phyloP scores from a whole-genome alignment of 2,329 filamentous ascomycete genomes.

The Diaporthe humulicola region DNA sequence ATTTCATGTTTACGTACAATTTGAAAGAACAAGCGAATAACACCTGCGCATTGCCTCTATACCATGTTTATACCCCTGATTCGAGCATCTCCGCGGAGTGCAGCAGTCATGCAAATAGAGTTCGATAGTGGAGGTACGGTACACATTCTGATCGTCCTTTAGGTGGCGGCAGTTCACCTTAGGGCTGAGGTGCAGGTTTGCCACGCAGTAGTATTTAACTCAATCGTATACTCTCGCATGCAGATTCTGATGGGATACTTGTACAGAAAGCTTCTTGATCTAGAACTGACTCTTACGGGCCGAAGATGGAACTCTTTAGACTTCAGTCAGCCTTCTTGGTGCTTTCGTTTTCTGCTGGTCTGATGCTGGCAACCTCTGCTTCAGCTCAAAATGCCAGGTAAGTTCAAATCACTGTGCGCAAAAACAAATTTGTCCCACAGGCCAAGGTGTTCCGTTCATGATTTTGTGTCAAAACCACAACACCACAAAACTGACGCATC shows the following conservation, averaged over 20 bases:
- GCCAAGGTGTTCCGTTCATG: not conserved
- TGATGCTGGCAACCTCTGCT: not conserved
- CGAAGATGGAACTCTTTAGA: not conserved
- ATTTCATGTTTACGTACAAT: not conserved
- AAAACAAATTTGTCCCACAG: not conserved
- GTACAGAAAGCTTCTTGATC: not conserved
- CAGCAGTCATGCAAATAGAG: not conserved
- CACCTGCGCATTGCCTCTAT: too few species aligned
- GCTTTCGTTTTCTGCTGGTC: too few species aligned
- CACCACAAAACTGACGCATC: not conserved
- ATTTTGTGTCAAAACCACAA: not conserved
- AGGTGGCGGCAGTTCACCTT: not conserved
- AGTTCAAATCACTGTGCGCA: not conserved
- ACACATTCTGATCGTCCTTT: not conserved
- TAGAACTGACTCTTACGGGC: not conserved
- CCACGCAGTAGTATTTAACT: not conserved
- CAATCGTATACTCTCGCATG: not conserved
- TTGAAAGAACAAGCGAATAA: not conserved
- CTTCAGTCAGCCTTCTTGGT: not conserved
- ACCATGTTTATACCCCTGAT: not conserved
- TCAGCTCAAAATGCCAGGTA: not conserved
- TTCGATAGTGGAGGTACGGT: not conserved
- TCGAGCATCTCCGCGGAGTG: not conserved
- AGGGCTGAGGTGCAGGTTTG: not conserved
- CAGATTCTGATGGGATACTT: too few species aligned